These are phyloP conservation scores for Xanthoconium stramineum DNA, from an alignment of 768 basidiomycete genomes.

Conservation along the genomic window DNA sequence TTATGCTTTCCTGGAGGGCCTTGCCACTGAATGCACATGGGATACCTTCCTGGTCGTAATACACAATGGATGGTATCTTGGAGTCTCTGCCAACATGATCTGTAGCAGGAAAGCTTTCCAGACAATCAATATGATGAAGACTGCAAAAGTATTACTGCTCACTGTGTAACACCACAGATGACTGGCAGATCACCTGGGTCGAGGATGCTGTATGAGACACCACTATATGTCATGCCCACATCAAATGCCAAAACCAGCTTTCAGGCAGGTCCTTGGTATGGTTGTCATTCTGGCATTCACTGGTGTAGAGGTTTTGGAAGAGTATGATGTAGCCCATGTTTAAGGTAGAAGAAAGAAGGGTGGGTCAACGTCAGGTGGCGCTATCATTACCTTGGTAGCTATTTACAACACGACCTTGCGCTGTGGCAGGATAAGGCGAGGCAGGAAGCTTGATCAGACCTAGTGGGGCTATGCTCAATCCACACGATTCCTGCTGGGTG, in stretches of 20 bases:
- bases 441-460: not conserved
- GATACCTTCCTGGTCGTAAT: constrained; percentile 41
- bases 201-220: constrained; percentile 42
- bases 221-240: constrained; percentile 51
- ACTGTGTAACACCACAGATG: constrained; percentile 25
- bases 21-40: constrained; percentile 45
- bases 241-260: constrained; percentile 51
- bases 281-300: constrained; percentile 30
- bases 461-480: not conserved
- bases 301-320: not conserved
- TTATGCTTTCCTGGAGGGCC: constrained; percentile 36
- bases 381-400: not conserved
- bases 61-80: constrained; percentile 49
- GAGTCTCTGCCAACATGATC: constrained; percentile 43
- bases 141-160: not conserved
- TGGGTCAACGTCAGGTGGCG: not conserved
- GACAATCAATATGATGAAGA: not conserved
- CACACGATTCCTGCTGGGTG: constrained; percentile 5
- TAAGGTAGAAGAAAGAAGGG: not conserved
- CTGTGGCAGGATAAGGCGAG: constrained; percentile 13
- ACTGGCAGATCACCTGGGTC: constrained; percentile 29
- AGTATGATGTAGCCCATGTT: not conserved
- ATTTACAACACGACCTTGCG: not conserved
- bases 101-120: constrained; percentile 45
- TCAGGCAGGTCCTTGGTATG: constrained; percentile 39